Base-by-base conservation (phyloP, 2,329 filamentous ascomycete species). In the Moelleriella libera region DNA sequence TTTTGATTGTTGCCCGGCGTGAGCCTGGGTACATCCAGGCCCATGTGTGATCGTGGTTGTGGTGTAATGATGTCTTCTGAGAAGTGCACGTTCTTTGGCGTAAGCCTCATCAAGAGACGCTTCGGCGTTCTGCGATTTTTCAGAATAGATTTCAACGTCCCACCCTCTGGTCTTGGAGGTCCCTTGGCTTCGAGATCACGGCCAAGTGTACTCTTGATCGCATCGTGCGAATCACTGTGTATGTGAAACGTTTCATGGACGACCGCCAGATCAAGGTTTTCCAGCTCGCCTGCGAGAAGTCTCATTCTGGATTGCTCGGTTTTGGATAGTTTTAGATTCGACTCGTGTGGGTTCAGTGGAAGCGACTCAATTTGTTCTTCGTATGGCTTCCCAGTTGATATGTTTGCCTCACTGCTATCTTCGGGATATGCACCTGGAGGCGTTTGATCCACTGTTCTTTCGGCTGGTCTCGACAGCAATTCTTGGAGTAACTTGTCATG, bases 81-180 rank as follows among this genome's bases (percentile, higher is more conserved):
- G 47, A 63, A 63, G 12, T 60, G 59, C 14, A 63, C 60, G 39
- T 48, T 46, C 48, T 58, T 61, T 29, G 58, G 58, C 29, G 54
- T 49, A 21, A 54, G 53, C 14, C 44, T 51, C 49, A 54, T 53
- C 21, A 51, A 49, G 32, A 59, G 52, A 30, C 60, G 54, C 47
- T 60, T 60, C 4, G 60, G 59, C 3, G 53, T 56, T 14, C 51
- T 53, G 46, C 57, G 57, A 42, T 55, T 55, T 37, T 53, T 58
- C n/a, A 63, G 53, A 34, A 62, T 62, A 2, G 60, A 59, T 30
- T 45, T 51, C n/a, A 60, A 45, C 43, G 51, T 52, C 14, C 47
- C 49, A 31, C 50, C 44, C n/a, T 60, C 53, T 30, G 44, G 42
- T 46, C 14, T 43, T 53, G 45, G 11, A 54, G 50, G 10, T 55